Percentiles rank a stretch among this genome's conserved stretches.
phyloP scores from a whole-genome alignment of 1,284 basidiomycete genomes.

The Ustilago loliicola region DNA sequence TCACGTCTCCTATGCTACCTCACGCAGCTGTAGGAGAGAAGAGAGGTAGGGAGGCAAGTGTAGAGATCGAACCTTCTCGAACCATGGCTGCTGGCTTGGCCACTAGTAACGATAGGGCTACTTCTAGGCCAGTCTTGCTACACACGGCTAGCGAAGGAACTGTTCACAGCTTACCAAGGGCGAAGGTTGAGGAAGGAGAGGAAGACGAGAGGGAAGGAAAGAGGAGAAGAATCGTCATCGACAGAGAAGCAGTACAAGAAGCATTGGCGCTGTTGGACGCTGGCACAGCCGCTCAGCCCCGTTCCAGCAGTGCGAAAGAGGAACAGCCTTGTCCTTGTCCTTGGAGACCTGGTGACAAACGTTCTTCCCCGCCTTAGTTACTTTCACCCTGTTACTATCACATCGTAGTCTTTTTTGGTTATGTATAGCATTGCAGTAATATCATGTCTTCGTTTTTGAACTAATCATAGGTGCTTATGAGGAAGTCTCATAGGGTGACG shows the following conservation, averaged over 20 bases:
- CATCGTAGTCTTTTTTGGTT: background rate
- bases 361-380: constrained; percentile 1
- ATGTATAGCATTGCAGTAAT: background rate
- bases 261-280: constrained; percentile 59
- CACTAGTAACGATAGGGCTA: constrained; percentile 41
- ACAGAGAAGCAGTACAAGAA: constrained; percentile 59
- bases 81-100: constrained; percentile 7
- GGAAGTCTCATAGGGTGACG: background rate
- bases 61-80: constrained; percentile 44
- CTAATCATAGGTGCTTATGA: background rate
- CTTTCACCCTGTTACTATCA: too few species aligned
- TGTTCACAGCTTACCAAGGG: constrained; percentile 2
- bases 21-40: constrained; percentile 7
- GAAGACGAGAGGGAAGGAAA: constrained; percentile 42
- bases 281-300: constrained; percentile 38
- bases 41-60: constrained; percentile 28
- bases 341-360: constrained; percentile 39
- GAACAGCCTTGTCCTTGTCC: constrained; percentile 41
- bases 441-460: background rate
- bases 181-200: constrained; percentile 28
- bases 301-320: constrained; percentile 18
- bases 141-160: constrained; percentile 27
- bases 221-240: constrained; percentile 53
- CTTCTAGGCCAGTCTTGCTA: constrained; percentile 19
- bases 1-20: constrained; percentile 42